Percentiles rank a stretch among this genome's conserved stretches.
Conservation (phyloP, 768 basidiomycete species). For the Pulveroboletus sp. region DNA sequence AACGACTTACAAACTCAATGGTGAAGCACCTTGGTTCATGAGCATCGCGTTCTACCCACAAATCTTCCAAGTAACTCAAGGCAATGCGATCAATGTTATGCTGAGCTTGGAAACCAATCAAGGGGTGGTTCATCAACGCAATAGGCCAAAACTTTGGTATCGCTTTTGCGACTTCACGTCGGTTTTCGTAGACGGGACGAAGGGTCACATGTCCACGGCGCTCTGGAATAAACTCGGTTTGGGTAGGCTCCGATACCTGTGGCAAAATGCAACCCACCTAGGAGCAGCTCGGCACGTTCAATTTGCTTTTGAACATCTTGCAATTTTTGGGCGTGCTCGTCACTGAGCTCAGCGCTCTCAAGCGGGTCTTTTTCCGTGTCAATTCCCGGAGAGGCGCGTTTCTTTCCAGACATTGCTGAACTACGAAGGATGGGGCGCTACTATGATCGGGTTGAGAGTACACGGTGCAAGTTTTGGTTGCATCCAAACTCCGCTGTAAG, state of each 20-base stretch:
- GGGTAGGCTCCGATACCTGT: background rate
- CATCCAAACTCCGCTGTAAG: slow-evolving; percentile 32
- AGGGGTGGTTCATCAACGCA: slow-evolving; percentile 70
- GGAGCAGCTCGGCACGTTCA: slow-evolving; percentile 64
- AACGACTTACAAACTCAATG: slow-evolving; percentile 77
- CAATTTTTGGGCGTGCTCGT: slow-evolving; percentile 71
- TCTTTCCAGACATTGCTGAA: slow-evolving; percentile 43
- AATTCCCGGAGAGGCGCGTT: slow-evolving; percentile 79
- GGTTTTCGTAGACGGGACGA: slow-evolving; percentile 63
- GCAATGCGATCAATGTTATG: slow-evolving; percentile 79
- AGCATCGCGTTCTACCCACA: slow-evolving; percentile 77
- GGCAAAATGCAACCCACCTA: slow-evolving; percentile 50
- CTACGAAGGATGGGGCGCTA: slow-evolving; percentile 3
- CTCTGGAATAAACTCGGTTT: slow-evolving; percentile 41
- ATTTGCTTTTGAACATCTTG: slow-evolving; percentile 64
- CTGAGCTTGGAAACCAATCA: slow-evolving; percentile 63
- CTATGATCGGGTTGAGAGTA: too few relatives aligned
- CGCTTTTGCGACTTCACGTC: slow-evolving; percentile 60
- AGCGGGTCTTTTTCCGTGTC: slow-evolving; percentile 72
- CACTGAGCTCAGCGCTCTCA: slow-evolving; percentile 62
- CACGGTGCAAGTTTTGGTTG: slow-evolving; percentile 18
- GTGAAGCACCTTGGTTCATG: slow-evolving; percentile 79
- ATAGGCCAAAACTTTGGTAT: slow-evolving; percentile 87
- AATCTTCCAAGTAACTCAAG: slow-evolving; percentile 77
- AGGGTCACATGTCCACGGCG: slow-evolving; percentile 58